Conservation (phyloP, 1,139 yeast genomes). For the Kurtzmaniella quercitrusa region DNA sequence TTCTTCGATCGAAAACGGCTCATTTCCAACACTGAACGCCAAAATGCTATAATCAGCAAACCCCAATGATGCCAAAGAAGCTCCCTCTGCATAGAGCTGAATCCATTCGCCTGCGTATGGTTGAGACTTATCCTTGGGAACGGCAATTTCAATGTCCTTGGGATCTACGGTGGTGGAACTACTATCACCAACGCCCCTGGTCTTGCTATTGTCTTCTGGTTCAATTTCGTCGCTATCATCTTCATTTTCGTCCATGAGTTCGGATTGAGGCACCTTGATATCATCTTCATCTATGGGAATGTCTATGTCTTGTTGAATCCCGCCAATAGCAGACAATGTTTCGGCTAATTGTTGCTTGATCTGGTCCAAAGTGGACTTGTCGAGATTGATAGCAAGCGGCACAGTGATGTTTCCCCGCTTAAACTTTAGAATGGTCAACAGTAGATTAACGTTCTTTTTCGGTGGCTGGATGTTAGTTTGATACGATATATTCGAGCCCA, state of each 20-base stretch:
- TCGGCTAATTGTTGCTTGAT: slow-evolving; percentile 24
- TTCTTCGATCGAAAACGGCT: slow-evolving; percentile 34
- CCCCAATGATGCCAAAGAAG: slow-evolving; percentile 18
- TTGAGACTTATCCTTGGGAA: slow-evolving; percentile 36
- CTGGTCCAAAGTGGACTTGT: neutral
- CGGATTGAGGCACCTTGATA: slow-evolving; percentile 29
- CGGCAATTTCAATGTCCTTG: slow-evolving; percentile 27
- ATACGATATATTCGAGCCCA: too few species aligned
- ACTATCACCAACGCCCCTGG: slow-evolving; percentile 14
- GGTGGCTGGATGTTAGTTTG: slow-evolving; percentile 30
- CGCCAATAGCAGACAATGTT: slow-evolving; percentile 47
- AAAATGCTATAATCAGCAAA: slow-evolving; percentile 37
- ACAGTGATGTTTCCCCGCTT: slow-evolving; percentile 43
- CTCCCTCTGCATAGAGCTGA: slow-evolving; percentile 22
- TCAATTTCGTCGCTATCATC: slow-evolving; percentile 9
- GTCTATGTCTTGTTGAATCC: slow-evolving; percentile 24
- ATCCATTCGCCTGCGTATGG: slow-evolving; percentile 42
- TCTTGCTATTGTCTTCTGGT: slow-evolving; percentile 8
- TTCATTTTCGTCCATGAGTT: slow-evolving; percentile 19
- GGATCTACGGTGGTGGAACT: neutral
- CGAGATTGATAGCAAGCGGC: slow-evolving; percentile 29
- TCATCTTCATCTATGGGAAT: slow-evolving; percentile 14
- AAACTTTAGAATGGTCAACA: slow-evolving; percentile 35
- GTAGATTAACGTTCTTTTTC: slow-evolving; percentile 15
- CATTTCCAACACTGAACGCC: slow-evolving; percentile 39